Base-by-base conservation (phyloP, 2,329 filamentous ascomycete species). In the Aspergillus calidoustus region DNA sequence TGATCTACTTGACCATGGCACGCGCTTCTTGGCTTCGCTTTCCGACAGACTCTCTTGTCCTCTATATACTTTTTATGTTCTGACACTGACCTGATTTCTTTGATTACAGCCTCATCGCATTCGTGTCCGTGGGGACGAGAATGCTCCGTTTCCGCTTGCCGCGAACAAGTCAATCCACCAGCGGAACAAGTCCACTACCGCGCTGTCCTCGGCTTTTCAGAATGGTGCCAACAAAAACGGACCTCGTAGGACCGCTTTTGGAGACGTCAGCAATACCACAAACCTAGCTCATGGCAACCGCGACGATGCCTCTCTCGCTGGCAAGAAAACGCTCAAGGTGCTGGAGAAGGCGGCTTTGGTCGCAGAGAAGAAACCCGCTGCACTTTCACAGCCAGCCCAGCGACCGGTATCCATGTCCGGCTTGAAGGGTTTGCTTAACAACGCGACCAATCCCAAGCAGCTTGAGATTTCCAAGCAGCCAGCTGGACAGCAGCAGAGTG, bases 181-280 rank as follows among this genome's bases (percentile, higher is more conserved):
- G 70, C 89, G 90, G 65, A 89, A 92, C 80, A 96, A 96, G 79
- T 96, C 93, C 8, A 88, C 84, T 38, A 87, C 76, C 77, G 89
- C 78, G 78, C 85, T 84, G 68, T 91, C 79, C 70, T 81, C 73
- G 68, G 71, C 86, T 62, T 74, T 83, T 63, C 80, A 83, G 64
- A 83, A 81, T 54, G 83, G 80, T 61, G 83, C 81, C 44, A 77
- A 89, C 66, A 91, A 89, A 76, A 83, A 84, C 57, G 83, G 86
- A 60, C 83, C 88, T 59, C 95, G 93, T 81, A 88, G 93, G 68
- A 88, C 89, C 64, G 91, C 88, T 13, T 93, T 96, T 77, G 91
- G 87, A 54, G 93, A 96, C 74, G 85, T 95, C 64, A 95, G 91
- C 82, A 94, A 93, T 72, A 88, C 82, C 46, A 77, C 73, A 41